Evolutionary conservation across 345 rosid genomes (phyloP).

Genomic region (Streptanthus diversifolius): DNA sequence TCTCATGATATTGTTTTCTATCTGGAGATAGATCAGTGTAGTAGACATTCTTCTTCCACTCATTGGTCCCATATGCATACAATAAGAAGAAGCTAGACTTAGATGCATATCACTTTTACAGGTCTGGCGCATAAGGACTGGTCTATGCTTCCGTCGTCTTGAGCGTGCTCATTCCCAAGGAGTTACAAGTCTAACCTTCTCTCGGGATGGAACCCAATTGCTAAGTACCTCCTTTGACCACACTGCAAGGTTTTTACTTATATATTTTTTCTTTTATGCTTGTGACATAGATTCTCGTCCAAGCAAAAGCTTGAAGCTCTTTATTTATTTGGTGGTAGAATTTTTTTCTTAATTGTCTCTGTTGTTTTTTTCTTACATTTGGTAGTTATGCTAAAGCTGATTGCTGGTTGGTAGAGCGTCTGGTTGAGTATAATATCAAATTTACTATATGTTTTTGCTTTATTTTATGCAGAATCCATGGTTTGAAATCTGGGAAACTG

Average conservation of each 20-base stretch:
- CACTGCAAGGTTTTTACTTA: conserved; percentile 66
- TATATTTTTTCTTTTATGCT: background rate
- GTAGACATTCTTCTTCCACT: conserved; percentile 5
- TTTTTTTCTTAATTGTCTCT: background rate
- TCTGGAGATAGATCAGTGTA: background rate
- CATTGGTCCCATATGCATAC: background rate
- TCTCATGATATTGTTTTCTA: background rate
- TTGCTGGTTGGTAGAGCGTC: background rate
- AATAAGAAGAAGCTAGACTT: conserved; percentile 4
- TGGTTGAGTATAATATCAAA: background rate
- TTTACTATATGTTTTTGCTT: background rate
- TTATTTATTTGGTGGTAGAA: background rate
- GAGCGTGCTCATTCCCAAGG: conserved; percentile 96
- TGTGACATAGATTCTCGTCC: background rate
- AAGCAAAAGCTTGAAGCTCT: background rate
- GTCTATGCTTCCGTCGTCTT: conserved; percentile 88
- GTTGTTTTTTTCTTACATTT: background rate
- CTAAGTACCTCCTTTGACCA: conserved; percentile 91
- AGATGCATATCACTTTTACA: conserved; percentile 32
- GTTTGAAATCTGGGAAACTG: conserved; percentile 92
- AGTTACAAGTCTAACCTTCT: conserved; percentile 84
- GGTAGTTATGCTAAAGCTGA: background rate
- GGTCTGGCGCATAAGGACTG: conserved; percentile 98
- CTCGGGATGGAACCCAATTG: conserved; percentile 96
- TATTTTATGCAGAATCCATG: conserved; percentile 70